Percentiles rank a stretch among this genome's conserved stretches.
These are phyloP conservation scores for Xylaria sp. DNA, from an alignment of 2,329 filamentous ascomycete species.

Conservation along the genomic window DNA sequence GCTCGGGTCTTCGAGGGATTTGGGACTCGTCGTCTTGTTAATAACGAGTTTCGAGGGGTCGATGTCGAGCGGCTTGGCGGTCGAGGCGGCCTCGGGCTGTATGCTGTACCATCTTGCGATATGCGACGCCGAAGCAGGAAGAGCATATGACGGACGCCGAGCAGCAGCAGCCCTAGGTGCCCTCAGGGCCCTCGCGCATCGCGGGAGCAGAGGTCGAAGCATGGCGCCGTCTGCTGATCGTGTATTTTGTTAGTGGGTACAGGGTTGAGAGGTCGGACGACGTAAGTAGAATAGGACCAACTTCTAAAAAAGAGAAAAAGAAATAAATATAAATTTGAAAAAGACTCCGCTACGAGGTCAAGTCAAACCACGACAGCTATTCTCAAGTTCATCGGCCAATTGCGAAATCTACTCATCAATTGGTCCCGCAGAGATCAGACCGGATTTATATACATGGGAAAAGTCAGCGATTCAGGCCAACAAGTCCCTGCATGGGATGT, in stretches of 20 bases:
- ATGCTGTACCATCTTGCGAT: conserved; percentile 63
- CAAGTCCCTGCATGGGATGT: too few species aligned
- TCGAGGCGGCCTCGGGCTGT: conserved; percentile 61
- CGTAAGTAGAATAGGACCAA: background rate
- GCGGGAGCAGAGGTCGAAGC: conserved; percentile 59
- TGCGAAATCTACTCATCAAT: background rate
- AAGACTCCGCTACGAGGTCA: background rate
- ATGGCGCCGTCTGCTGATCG: conserved; percentile 46
- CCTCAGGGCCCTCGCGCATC: conserved; percentile 53
- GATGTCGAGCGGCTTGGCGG: conserved; percentile 71
- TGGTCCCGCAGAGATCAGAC: background rate
- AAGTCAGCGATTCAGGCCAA: background rate
- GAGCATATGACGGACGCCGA: conserved; percentile 47
- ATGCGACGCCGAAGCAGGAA: conserved; percentile 46
- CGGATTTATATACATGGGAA: background rate
- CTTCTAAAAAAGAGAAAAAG: background rate
- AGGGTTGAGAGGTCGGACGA: background rate
- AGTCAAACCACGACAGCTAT: background rate
- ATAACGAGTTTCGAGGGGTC: conserved; percentile 82
- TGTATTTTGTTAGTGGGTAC: background rate
- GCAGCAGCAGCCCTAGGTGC: conserved; percentile 44
- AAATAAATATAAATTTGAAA: background rate
- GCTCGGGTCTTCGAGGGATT: conserved; percentile 76
- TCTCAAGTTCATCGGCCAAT: background rate
- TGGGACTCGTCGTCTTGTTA: conserved; percentile 79